Base-by-base conservation (phyloP, 2,329 filamentous ascomycete genomes). In the Aspergillus pseudoglaucus region DNA sequence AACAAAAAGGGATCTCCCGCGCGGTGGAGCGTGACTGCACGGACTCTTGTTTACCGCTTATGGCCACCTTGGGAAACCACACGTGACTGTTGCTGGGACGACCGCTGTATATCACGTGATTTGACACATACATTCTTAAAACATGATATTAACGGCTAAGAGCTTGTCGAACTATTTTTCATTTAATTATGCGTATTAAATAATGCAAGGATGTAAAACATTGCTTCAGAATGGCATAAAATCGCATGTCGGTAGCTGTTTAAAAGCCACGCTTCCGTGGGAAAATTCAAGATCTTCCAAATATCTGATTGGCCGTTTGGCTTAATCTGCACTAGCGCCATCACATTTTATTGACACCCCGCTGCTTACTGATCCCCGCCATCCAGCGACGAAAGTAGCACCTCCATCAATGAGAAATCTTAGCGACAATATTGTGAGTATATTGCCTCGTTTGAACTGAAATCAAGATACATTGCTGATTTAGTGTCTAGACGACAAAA, bases 401-500 rank as follows among this genome's bases (percentile, higher is more conserved):
- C 5, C 37, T 4, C 25, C 9, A 30, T 30, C 12, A 12, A 12
- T 10, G 10, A 12, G 10, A 10, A 30, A 30, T 10, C 25, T 30
- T 30, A 30, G 25, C 25, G 10, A 30, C 25, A 30, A 30, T 12
- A 30, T 30, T 12, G 25, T 30, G 25, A 10, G 9, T 30, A 12
- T 12, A 30, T 30, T 12, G 9, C 4, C 9, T 4, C 12, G 10
- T 30, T 10, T 4, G 10, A 30, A 30, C 10, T 10, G 10, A 10
- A 12, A 30, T 4, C 7, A 35, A 6, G 3, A 35, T 17, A 35
- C 3, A 35, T 6, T 10, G 17, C 12, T 14, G 15, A 12, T 18
- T 6, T 5, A 22, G 18, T 8, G 18, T 22, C 10, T 7, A 37
- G n/a, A 2, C 2, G 30, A 9, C 45, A 55, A 45, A 14, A 97